Base-by-base conservation (phyloP, 1,284 basidiomycete species). In the Marasmius oreades region DNA sequence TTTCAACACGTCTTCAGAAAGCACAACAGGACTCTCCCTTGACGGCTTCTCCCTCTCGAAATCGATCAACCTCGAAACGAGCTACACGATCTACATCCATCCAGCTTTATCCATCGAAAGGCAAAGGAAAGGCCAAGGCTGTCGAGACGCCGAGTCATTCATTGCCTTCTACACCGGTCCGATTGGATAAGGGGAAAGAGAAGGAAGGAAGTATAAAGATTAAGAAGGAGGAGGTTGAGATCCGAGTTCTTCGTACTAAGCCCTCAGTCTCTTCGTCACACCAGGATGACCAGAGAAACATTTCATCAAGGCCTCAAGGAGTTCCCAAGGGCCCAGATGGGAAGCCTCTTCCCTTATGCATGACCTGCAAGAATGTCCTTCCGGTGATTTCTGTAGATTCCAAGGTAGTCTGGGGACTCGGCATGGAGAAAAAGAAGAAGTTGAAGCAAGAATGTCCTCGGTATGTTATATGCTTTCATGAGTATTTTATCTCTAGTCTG, bases 301-400 rank as follows among this genome's bases (percentile, higher is more conserved):
- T 57, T 3, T 64, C 66, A 0, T 61, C 69, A n/a, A 72, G 70
- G 59, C 68, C 70, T 51, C 39, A 42, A 20, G 70, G 74, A 18
- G 63, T 73, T 23, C 80, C 76, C 12, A 65, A 73, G 59, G 83
- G 80, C 24, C 70, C 76, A 45, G 81, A 85, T 64, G 84, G 84
- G 33, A 79, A 77, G 63, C 74, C 73, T 18, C 67, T 90, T 44
- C 87, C 87, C 52, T 79, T 72, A 8, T 90, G 87, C 62, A 70
- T 75, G 64, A 90, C 85, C 34, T 90, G 87, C 69, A 71, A 70
- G 52, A 88, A 81, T 64, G 73, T 90, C 44, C 67, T 90, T 58
- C 87, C 87, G 4, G 78, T 90, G 56, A 90, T 90, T 61, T 80
- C 84, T 53, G 82, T 90, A 23, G 85, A 89, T 68, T 79, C 78